phyloP scores from a whole-genome alignment of 495 filamentous ascomycete genomes.

The Penicillium antarcticum region DNA sequence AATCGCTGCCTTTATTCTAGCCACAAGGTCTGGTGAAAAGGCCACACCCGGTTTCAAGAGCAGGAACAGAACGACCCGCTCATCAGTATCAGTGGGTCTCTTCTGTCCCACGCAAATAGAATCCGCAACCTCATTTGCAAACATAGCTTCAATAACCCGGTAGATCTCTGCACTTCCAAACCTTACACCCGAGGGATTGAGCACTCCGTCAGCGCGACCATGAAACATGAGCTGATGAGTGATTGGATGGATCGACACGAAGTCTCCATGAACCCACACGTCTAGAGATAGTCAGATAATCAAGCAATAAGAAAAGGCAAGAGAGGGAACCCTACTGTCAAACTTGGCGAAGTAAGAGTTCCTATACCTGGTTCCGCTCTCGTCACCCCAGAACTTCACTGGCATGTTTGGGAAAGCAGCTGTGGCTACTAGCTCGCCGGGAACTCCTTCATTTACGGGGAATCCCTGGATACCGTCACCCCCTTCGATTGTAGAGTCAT shows the following conservation, averaged over 20 bases:
- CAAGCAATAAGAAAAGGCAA: too few species aligned
- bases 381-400: constrained; percentile 66
- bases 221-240: constrained; percentile 66
- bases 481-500: constrained; percentile 54
- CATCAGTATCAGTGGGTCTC: constrained; percentile 63
- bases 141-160: constrained; percentile 63
- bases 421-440: constrained; percentile 72
- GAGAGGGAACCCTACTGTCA: constrained; percentile 29
- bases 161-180: constrained; percentile 82
- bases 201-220: constrained; percentile 71
- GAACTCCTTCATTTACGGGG: constrained; percentile 54
- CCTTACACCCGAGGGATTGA: constrained; percentile 75
- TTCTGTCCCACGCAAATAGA: constrained; percentile 74
- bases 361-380: constrained; percentile 55
- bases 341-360: constrained; percentile 71
- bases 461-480: constrained; percentile 50
- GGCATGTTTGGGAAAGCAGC: constrained; percentile 71
- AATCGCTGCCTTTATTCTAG: constrained; percentile 60
- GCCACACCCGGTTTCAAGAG: constrained; percentile 49
- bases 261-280: constrained; percentile 82
- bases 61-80: constrained; percentile 72
- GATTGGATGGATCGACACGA: constrained; percentile 64
- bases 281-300: constrained; percentile 22
- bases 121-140: constrained; percentile 58
- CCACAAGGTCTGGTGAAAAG: constrained; percentile 55